These are phyloP conservation scores for Boletus reticulatus DNA, from an alignment of 768 basidiomycete genomes.

Conservation along the genomic window DNA sequence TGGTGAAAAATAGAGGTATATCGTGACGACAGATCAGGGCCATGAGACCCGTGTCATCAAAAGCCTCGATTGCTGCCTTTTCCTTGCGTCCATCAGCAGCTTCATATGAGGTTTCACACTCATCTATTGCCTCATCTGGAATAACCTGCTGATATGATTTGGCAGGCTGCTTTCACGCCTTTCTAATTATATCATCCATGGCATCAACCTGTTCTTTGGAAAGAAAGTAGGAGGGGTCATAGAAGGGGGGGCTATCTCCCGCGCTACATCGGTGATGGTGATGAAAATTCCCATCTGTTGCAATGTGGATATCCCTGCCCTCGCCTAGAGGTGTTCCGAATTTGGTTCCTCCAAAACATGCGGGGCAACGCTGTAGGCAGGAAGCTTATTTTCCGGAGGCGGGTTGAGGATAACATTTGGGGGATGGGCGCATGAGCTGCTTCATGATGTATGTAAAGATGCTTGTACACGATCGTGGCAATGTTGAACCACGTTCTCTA, in stretches of 20 bases:
- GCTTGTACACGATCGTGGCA: background rate
- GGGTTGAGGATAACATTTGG: too few species aligned
- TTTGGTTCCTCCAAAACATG: background rate
- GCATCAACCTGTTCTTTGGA: conserved; percentile 33
- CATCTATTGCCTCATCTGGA: conserved; percentile 35
- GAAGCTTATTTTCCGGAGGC: accelerated
- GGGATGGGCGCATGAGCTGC: too few species aligned
- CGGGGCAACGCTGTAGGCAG: background rate
- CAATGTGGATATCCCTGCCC: background rate
- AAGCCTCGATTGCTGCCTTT: conserved; percentile 18
- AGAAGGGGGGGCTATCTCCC: background rate
- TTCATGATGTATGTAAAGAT: background rate
- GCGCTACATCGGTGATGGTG: background rate
- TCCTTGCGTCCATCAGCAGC: background rate
- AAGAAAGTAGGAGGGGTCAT: conserved; percentile 33
- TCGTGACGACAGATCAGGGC: conserved; percentile 34
- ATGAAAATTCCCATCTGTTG: conserved; percentile 5
- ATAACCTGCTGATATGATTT: conserved; percentile 11
- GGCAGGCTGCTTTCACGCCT: conserved; percentile 14
- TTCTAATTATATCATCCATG: conserved; percentile 28
- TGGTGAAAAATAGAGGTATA: conserved; percentile 37
- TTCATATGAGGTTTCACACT: conserved; percentile 25
- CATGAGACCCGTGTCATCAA: conserved; percentile 38
- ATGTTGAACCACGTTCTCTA: background rate
- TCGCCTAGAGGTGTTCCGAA: background rate